phyloP scores from a whole-genome alignment of 257 asterid species.

The Paraleonurus japonicus region DNA sequence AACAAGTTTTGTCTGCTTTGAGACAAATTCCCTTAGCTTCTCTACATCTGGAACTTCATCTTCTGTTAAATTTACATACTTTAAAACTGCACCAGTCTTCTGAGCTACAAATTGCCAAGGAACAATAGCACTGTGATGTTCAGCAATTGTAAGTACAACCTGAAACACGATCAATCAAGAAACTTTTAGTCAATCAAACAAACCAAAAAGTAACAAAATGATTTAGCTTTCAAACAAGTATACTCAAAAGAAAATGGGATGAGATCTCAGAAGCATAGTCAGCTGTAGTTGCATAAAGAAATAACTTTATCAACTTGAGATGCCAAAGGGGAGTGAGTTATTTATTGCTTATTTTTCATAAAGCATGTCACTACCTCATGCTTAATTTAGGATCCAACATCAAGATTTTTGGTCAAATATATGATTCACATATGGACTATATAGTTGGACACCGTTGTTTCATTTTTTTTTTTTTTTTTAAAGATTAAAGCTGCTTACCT shows the following conservation, averaged over 20 bases:
- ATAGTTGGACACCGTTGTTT: background rate
- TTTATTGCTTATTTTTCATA: background rate
- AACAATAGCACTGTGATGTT: conserved; percentile 96
- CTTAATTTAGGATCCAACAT: background rate
- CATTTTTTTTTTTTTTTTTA: background rate
- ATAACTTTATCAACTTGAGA: conserved; percentile 2
- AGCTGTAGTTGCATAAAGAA: background rate
- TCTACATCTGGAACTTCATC: conserved; percentile 81
- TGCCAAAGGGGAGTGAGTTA: background rate
- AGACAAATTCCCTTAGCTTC: conserved; percentile 55
- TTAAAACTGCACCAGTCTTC: conserved; percentile 86
- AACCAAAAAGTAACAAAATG: background rate
- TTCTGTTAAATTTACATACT: conserved; percentile 59
- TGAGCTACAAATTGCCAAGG: conserved; percentile 99
- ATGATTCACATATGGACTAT: background rate
- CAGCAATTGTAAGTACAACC: conserved; percentile 83
- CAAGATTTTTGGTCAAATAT: background rate
- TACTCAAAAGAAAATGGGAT: background rate
- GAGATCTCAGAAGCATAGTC: conserved; percentile 1
- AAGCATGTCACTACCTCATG: background rate
- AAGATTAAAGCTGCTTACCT: background rate
- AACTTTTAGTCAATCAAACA: conserved; percentile 18
- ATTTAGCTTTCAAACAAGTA: background rate
- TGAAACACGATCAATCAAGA: conserved; percentile 38
- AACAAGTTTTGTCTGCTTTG: conserved; percentile 66